A percentile compares a stretch with the other conserved stretches of the same genome.
Conservation (phyloP, 73 alveolate species). For the Paramecium sonneborni region DNA sequence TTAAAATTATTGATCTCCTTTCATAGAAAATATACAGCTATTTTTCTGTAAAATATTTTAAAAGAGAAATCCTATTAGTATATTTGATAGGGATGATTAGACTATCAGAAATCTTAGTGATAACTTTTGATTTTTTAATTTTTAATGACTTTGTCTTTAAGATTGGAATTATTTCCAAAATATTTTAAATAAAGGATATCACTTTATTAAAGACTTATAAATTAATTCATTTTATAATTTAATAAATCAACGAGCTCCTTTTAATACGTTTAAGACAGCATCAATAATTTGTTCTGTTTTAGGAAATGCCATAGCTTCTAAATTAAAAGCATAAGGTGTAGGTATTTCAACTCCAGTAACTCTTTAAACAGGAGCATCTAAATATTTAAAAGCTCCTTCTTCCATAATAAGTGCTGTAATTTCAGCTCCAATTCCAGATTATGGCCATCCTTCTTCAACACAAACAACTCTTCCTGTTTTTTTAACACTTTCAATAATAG, state of each 20-base stretch:
- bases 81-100: neutral
- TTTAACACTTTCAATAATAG: constrained; percentile 82
- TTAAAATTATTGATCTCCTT: neutral
- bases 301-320: constrained; percentile 84
- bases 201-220: neutral
- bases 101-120: neutral
- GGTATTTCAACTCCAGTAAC: constrained; percentile 91
- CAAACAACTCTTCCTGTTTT: constrained; percentile 89
- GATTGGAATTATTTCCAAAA: neutral
- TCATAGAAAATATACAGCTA: neutral
- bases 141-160: neutral
- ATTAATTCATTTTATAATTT: neutral
- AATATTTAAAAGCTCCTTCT: constrained; percentile 85
- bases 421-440: constrained; percentile 90
- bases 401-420: constrained; percentile 87
- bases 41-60: neutral
- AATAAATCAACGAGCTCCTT: constrained; percentile 46
- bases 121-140: neutral
- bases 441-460: constrained; percentile 97
- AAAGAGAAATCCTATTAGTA: neutral
- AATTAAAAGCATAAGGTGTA: constrained; percentile 81
- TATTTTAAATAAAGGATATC: neutral
- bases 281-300: constrained; percentile 72
- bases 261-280: constrained; percentile 59
- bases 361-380: constrained; percentile 93